A percentile compares a stretch with the other conserved stretches of the same genome.
Conservation (phyloP, 2,329 filamentous ascomycete species). For the Pyrenochaeta sp. region DNA sequence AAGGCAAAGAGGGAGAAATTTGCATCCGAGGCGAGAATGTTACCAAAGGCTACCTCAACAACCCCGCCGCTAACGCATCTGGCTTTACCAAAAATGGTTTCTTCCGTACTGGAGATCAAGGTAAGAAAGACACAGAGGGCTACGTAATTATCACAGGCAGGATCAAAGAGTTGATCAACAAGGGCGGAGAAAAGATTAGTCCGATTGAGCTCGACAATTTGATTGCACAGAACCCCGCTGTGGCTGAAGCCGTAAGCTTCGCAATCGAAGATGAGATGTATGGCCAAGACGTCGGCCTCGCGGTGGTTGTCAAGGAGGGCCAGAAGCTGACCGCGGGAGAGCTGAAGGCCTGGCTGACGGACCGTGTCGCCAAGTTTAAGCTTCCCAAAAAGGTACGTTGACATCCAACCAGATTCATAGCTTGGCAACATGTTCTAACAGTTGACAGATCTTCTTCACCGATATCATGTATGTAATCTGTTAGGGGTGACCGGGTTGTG, state of each 20-base stretch:
- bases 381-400: slow-evolving; percentile 76
- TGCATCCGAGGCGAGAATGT: slow-evolving; percentile 85
- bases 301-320: slow-evolving; percentile 76
- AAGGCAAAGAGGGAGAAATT: slow-evolving; percentile 80
- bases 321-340: slow-evolving; percentile 64
- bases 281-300: slow-evolving; percentile 81
- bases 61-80: slow-evolving; percentile 75
- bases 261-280: slow-evolving; percentile 84
- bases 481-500: not conserved
- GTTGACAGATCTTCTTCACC: slow-evolving; percentile 75
- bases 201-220: slow-evolving; percentile 89
- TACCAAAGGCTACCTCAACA: slow-evolving; percentile 86
- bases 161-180: slow-evolving; percentile 93
- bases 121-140: slow-evolving; percentile 79
- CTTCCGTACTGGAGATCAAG: slow-evolving; percentile 89
- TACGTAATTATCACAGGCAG: slow-evolving; percentile 89
- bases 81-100: slow-evolving; percentile 79
- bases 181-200: slow-evolving; percentile 88
- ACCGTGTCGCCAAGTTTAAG: slow-evolving; percentile 83
- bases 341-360: slow-evolving; percentile 72
- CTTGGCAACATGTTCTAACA: slow-evolving; percentile 28
- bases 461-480: slow-evolving; percentile 68
- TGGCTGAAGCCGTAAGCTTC: slow-evolving; percentile 84
- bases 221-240: slow-evolving; percentile 74
- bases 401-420: slow-evolving; percentile 8